Base-by-base conservation (phyloP, 129 eudicot genomes). In the Chrysanthemum seticuspe region DNA sequence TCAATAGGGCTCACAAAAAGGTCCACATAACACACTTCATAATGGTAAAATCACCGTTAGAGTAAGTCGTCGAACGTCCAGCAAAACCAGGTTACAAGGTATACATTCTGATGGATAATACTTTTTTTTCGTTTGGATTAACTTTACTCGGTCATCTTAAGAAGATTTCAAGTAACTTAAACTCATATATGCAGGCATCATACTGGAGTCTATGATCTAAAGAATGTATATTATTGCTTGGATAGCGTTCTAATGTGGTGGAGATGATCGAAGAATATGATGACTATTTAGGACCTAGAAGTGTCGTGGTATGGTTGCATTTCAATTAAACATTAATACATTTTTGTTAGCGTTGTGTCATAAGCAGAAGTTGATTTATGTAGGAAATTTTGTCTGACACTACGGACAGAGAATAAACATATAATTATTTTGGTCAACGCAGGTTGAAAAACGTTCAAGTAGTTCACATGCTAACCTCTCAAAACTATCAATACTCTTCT, bases 211-310 rank as follows among this genome's bases (percentile, higher is more conserved):
- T 72, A 63, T 97, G 96, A 68, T 97, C 93, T 13, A 90, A 84
- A 83, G 98, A 94, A 83, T 19, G 21, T 79, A 83, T 94, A 83
- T 74, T 94, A 59, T 58, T 94, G 86, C 92, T 90, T 63, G 98
- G 98, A 45, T 94, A 97, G 98, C 91, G 98, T 10, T 81, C 97
- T 60, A 91, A 87, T 77, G 90, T 94, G 29, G 89, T 83, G 18
- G 93, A 87, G 73, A 90, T 94, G 98, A 82, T 94, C 61, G 73
- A 83, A 73, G 98, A 94, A 82, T 94, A 94, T 71, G 97, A 94
- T 76, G 81, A 80, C 65, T 94, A 94, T 82, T 81, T 94, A 62
- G 98, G 97, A 57, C 98, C 98, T 73, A 93, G 98, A 78, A 94
- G 98, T 76, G 75, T 80, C 25, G 78, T 94, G 96, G 98, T 94